Base-by-base conservation (phyloP, 495 filamentous ascomycete genomes). In the Penicillium daleae region DNA sequence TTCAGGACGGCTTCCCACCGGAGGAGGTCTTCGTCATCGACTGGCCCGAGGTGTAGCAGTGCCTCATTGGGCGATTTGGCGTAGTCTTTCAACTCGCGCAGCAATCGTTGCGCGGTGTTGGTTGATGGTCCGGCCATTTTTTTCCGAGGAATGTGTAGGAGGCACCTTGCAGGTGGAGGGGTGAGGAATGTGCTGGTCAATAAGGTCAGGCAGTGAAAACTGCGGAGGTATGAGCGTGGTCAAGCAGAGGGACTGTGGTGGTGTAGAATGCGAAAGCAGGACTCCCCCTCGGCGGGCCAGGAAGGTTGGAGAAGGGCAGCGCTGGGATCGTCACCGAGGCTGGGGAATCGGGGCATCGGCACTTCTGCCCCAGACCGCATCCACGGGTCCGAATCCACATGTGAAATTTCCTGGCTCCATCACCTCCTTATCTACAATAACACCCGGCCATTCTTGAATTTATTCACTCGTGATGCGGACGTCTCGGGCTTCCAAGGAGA, bases 1-100 rank as follows among this genome's bases (percentile, higher is more conserved):
- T 88, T 89, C 61, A 97, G 83, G 19, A 95, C 89, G 1, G 92
- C 90, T 70, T 89, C 86, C 89, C 92, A 95, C 60, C 81, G 79
- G 29, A 92, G 74, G 33, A 97, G 72, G 68, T 94, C 84, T 35
- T 87, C 85, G 59, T 93, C 90, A 62, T 75, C 76, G 49, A 88
- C 76, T 13, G 90, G 91, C 5, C 87, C 85, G 4, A 96, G 86
- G 52, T 87, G 81, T 7, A 82, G 65, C 27, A 89, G 78, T 26
- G 78, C 78, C 33, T 83, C 81, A 55, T 85, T 86, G 19, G 83
- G 86, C 46, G 81, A 76, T 52, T 77, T 74, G 22, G 80, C 68
- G 78, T 86, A 86, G 24, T 81, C 79, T 61, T 86, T 82, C 59
- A 92, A 80, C 72, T 92, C 89, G 67, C 82, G 81, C 67, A 89